Evolutionary conservation across 2,329 filamentous ascomycete genomes (phyloP).

Genomic region (Claviceps spartinae): DNA sequence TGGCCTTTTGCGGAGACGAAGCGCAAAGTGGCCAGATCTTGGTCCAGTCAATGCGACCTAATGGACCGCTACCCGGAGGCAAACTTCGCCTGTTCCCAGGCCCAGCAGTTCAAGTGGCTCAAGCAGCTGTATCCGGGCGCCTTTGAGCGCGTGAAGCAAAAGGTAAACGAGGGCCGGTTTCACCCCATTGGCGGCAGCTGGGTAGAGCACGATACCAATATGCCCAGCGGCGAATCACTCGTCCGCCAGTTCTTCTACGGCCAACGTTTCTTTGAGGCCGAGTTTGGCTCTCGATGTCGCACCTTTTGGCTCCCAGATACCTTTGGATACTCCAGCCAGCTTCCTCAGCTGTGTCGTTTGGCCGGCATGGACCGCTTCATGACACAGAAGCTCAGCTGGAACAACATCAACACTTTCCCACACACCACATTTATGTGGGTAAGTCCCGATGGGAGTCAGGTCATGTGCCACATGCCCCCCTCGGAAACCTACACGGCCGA

Average conservation of each 20-base stretch:
- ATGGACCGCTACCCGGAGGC: conserved; percentile 93
- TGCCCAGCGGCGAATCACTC: conserved; percentile 89
- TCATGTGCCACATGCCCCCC: conserved; percentile 95
- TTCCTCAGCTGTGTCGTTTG: conserved; percentile 83
- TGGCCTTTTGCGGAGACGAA: conserved; percentile 98
- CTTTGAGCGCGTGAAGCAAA: conserved; percentile 80
- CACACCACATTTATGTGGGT: conserved; percentile 99
- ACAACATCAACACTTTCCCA: conserved; percentile 98
- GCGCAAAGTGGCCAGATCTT: conserved; percentile 87
- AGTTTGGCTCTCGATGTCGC: conserved; percentile 74
- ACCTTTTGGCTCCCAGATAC: conserved; percentile 99
- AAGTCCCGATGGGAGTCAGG: conserved; percentile 84
- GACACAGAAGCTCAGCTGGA: conserved; percentile 98
- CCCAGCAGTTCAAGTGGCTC: conserved; percentile 97
- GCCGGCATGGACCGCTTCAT: conserved; percentile 96
- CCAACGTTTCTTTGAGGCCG: conserved; percentile 85
- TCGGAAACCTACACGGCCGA: conserved; percentile 91
- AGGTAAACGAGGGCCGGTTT: conserved; percentile 82
- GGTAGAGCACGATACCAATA: conserved; percentile 97
- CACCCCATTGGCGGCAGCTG: conserved; percentile 94
- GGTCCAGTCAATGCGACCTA: conserved; percentile 91
- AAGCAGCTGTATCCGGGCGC: conserved; percentile 78
- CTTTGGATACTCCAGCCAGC: conserved; percentile 90
- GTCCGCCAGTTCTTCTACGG: conserved; percentile 92
- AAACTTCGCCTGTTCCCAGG: conserved; percentile 82